A percentile compares a stretch with the other conserved stretches of the same genome.
phyloP scores from a whole-genome alignment of 345 rosid genomes.

The Sisymbrium irio region DNA sequence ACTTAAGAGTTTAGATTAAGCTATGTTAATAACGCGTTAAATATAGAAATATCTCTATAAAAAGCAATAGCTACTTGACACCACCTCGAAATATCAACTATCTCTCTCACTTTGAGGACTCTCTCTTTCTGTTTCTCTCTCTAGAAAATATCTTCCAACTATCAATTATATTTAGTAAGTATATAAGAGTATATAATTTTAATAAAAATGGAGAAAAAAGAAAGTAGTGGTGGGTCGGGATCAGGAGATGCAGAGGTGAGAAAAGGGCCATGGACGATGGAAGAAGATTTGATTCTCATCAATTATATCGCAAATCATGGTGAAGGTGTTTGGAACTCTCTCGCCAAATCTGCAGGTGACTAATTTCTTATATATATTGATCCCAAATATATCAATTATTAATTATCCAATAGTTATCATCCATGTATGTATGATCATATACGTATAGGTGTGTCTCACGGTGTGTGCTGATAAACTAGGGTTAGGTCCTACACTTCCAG shows the following conservation, averaged over 20 bases:
- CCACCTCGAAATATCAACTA: constrained; percentile 14
- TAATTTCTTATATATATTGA: not conserved
- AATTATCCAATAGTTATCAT: not conserved
- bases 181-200: not conserved
- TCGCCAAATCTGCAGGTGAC: constrained; percentile 84
- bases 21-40: not conserved
- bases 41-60: constrained; percentile 19
- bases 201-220: constrained; percentile 12
- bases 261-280: constrained; percentile 97
- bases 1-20: not conserved
- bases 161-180: not conserved
- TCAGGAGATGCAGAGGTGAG: constrained; percentile 79
- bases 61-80: constrained; percentile 22
- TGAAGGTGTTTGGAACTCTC: constrained; percentile 92
- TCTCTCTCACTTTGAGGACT: not conserved
- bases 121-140: not conserved
- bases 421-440: not conserved
- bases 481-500: not conserved
- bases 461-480: not conserved
- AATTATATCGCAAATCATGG: constrained; percentile 83
- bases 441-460: not conserved
- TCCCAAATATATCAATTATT: not conserved
- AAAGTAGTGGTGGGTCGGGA: constrained; percentile 41
- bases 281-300: constrained; percentile 87
- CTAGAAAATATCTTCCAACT: constrained; percentile 1